Evolutionary conservation across 2,329 filamentous ascomycete species (phyloP).

Genomic region (Ophiocordyceps camponoti-floridani): DNA sequence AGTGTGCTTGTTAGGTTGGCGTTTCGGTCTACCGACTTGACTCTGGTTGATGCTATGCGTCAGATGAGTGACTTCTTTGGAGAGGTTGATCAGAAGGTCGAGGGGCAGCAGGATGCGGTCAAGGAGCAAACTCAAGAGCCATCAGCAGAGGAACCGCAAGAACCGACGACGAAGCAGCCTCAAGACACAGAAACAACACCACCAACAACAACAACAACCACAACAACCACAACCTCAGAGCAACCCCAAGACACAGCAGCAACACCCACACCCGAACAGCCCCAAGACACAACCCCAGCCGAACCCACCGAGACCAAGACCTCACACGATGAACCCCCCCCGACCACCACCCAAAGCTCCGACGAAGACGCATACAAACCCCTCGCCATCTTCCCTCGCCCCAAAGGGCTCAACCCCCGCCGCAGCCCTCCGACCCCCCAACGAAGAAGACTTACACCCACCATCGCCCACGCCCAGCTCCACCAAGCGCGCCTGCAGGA

Average conservation of each 20-base stretch:
- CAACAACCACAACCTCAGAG: slow-evolving; percentile 5
- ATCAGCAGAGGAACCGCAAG: background rate
- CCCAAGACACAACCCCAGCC: too few relatives aligned
- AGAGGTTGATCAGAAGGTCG: slow-evolving; percentile 18
- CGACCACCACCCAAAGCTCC: too few relatives aligned
- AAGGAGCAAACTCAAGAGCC: slow-evolving; percentile 6
- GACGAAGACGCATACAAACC: slow-evolving; percentile 23
- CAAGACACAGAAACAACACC: slow-evolving; percentile 1
- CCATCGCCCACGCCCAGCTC: slow-evolving; percentile 55
- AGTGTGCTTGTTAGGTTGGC: slow-evolving; percentile 61
- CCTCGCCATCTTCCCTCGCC: slow-evolving; percentile 58
- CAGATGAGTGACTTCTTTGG: slow-evolving; percentile 65
- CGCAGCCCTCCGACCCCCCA: slow-evolving; percentile 48
- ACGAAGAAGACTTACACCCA: slow-evolving; percentile 64
- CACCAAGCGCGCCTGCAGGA: slow-evolving; percentile 51
- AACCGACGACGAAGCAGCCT: slow-evolving; percentile 7
- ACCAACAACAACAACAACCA: slow-evolving; percentile 6
- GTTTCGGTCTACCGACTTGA: slow-evolving; percentile 59
- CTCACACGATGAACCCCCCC: too few relatives aligned
- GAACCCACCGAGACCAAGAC: too few relatives aligned
- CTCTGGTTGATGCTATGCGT: slow-evolving; percentile 69
- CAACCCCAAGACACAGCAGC: background rate
- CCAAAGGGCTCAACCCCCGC: slow-evolving; percentile 57
- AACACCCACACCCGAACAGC: background rate
- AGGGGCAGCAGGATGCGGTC: slow-evolving; percentile 2